Percentiles rank a stretch among this genome's conserved stretches.
Evolutionary conservation across 345 rosid genomes (phyloP).

Genomic region (Corchorus olitorius): DNA sequence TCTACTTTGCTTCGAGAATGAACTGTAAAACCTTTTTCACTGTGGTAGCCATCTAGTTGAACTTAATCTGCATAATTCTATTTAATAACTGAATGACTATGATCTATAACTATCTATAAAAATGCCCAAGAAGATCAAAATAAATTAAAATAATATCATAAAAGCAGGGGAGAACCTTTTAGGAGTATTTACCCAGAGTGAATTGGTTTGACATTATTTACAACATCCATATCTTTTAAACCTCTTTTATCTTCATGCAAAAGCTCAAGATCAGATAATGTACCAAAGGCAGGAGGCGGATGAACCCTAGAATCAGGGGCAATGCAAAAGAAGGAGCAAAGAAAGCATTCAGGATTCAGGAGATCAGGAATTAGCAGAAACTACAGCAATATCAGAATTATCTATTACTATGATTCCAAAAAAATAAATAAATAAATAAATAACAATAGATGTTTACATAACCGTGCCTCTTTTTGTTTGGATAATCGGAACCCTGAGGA

Average conservation of each 20-base stretch:
- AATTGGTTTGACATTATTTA: constrained; percentile 22
- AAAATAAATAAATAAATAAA: not conserved
- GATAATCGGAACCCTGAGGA: constrained; percentile 25
- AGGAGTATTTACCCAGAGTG: constrained; percentile 34
- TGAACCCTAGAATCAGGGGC: constrained; percentile 33
- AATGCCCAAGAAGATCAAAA: not conserved
- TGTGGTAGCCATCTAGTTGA: not conserved
- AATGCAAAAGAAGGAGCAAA: not conserved
- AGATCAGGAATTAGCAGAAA: not conserved
- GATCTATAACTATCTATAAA: not conserved
- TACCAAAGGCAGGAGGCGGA: constrained; percentile 58
- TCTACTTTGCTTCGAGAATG: not conserved
- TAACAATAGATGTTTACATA: constrained; percentile 13
- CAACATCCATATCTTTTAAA: constrained; percentile 29
- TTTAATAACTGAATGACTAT: not conserved
- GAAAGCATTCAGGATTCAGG: not conserved
- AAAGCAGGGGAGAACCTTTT: constrained; percentile 10
- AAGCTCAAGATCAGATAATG: constrained; percentile 37
- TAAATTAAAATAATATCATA: constrained; percentile 3
- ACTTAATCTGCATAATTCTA: not conserved
- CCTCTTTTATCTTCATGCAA: constrained; percentile 25
- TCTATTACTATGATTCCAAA: not conserved
- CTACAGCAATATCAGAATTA: constrained; percentile 1
- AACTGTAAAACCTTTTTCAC: constrained; percentile 1
- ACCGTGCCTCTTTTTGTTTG: constrained; percentile 47